These are phyloP conservation scores for Penicillium polonicum DNA, from an alignment of 2,329 filamentous ascomycete species.

Conservation along the genomic window DNA sequence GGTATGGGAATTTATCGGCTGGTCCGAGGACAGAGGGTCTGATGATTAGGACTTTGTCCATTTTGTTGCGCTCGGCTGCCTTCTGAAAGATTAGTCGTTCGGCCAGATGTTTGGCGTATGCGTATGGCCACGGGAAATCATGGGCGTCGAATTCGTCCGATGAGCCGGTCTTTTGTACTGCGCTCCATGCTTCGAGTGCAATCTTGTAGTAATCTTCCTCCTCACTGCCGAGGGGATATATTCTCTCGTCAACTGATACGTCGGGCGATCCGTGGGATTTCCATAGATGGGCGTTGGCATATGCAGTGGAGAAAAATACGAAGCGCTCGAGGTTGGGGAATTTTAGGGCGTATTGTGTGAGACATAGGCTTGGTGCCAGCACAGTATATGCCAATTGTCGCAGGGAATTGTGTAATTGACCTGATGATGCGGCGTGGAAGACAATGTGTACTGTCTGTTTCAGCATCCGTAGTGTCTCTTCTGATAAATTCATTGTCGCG, in stretches of 20 bases:
- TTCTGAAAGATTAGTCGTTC: constrained; percentile 20
- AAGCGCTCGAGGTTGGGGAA: constrained; percentile 24
- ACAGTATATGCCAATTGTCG: constrained; percentile 21
- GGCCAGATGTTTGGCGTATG: constrained; percentile 5
- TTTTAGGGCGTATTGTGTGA: constrained; percentile 22
- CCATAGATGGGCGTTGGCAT: constrained; percentile 25
- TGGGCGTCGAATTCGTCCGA: constrained; percentile 31
- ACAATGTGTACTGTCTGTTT: constrained; percentile 23
- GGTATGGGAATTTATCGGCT: constrained; percentile 22
- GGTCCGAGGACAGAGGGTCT: constrained; percentile 26
- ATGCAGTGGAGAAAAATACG: constrained; percentile 22
- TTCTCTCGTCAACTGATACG: constrained; percentile 16
- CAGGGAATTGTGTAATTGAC: constrained; percentile 19
- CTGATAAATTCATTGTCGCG: constrained; percentile 21
- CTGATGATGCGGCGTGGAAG: constrained; percentile 21
- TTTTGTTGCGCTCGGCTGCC: constrained; percentile 13
- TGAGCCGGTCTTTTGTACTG: constrained; percentile 22
- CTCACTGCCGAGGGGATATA: constrained; percentile 16
- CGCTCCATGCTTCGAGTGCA: constrained; percentile 16
- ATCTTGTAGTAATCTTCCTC: constrained; percentile 10
- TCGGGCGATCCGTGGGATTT: constrained; percentile 13
- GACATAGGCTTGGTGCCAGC: constrained; percentile 21
- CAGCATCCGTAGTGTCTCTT: constrained; percentile 21
- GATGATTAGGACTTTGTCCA: constrained; percentile 25
- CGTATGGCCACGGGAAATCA: constrained; percentile 10